phyloP scores from a whole-genome alignment of 768 basidiomycete genomes.

The Cyclocybe aegerita region DNA sequence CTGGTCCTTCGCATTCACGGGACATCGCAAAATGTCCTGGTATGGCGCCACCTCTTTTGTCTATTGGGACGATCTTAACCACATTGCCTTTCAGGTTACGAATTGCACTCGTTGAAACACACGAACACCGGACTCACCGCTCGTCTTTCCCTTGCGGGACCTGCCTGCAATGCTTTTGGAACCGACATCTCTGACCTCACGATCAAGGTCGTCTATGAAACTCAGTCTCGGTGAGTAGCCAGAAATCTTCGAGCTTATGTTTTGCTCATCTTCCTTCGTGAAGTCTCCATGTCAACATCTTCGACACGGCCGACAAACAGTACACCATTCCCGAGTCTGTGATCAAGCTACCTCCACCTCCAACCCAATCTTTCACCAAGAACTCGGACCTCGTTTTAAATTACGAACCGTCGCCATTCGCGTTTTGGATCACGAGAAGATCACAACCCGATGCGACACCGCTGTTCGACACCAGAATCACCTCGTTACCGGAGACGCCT shows the following conservation, averaged over 20 bases:
- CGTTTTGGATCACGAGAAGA: conserved; percentile 78
- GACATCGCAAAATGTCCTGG: conserved; percentile 18
- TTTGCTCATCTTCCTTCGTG: background rate
- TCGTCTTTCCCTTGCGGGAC: conserved; percentile 50
- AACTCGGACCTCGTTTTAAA: conserved; percentile 71
- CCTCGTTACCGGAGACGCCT: conserved; percentile 60
- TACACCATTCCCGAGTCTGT: conserved; percentile 65
- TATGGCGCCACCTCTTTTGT: conserved; percentile 10
- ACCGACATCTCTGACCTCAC: conserved; percentile 55
- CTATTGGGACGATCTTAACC: conserved; percentile 1
- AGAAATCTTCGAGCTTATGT: background rate
- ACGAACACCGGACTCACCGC: conserved; percentile 52
- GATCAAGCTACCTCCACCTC: conserved; percentile 35
- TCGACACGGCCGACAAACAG: conserved; percentile 58
- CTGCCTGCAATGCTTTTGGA: conserved; percentile 66
- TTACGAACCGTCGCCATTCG: conserved; percentile 62
- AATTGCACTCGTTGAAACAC: conserved; percentile 41
- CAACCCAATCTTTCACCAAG: conserved; percentile 30
- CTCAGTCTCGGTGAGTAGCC: conserved; percentile 41
- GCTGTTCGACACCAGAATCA: conserved; percentile 69
- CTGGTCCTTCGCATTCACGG: background rate
- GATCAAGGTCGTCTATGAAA: conserved; percentile 69
- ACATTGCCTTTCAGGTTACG: conserved; percentile 45
- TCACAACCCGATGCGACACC: conserved; percentile 52
- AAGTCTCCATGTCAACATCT: conserved; percentile 70